Conservation (phyloP, 83 land plant genomes). For the Picea engelmannii region DNA sequence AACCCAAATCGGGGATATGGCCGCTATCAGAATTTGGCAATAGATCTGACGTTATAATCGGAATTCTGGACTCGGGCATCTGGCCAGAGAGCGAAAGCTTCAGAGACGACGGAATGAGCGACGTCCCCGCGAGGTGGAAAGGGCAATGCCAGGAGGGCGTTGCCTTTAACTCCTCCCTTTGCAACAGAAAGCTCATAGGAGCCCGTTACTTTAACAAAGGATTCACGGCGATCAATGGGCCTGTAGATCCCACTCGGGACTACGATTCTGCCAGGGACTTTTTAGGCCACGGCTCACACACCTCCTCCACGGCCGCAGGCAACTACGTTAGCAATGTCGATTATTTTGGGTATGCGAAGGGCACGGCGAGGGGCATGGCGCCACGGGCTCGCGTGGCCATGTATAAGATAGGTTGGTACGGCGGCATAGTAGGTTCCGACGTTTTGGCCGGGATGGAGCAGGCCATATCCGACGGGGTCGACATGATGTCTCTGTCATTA, state of each 20-base stretch:
- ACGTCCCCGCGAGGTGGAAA: conserved; percentile 33
- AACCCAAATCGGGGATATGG: conserved; percentile 22
- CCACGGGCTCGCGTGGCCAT: too few species aligned
- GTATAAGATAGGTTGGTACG: background rate
- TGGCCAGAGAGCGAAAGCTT: too few species aligned
- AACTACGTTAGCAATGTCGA: background rate
- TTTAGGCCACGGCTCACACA: conserved; percentile 42
- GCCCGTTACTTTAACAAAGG: conserved; percentile 24
- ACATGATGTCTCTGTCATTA: conserved; percentile 22
- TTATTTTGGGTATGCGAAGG: background rate
- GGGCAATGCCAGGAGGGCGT: conserved; percentile 35
- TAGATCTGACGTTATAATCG: too few species aligned
- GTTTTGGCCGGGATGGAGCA: conserved; percentile 32
- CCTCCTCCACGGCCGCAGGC: conserved; percentile 35
- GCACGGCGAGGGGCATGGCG: too few species aligned
- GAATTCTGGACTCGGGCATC: too few species aligned
- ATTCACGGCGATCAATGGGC: background rate
- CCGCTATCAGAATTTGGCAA: too few species aligned
- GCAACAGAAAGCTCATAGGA: too few species aligned
- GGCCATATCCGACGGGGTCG: conserved; percentile 33
- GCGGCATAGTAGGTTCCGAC: background rate
- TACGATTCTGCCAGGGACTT: too few species aligned
- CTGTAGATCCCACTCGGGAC: conserved; percentile 27
- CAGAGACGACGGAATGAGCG: conserved; percentile 26
- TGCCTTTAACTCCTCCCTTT: background rate